phyloP scores from a whole-genome alignment of 73 alveolate genomes.

The Tetrahymena elliotti region DNA sequence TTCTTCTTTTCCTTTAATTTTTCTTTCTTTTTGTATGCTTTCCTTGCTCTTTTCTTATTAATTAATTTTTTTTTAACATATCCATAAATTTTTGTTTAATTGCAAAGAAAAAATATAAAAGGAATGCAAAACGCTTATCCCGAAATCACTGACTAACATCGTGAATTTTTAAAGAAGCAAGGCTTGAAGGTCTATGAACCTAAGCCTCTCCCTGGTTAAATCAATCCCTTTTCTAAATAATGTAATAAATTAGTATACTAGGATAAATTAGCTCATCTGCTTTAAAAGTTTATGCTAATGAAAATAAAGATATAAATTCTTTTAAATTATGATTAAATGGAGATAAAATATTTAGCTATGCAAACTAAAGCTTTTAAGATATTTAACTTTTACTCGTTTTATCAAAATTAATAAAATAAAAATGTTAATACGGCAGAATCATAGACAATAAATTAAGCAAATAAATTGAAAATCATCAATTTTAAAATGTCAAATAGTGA shows the following conservation, averaged over 20 bases:
- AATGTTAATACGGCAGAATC: not conserved
- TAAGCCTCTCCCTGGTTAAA: not conserved
- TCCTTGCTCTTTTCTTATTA: not conserved
- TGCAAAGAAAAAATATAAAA: not conserved
- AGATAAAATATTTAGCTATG: not conserved
- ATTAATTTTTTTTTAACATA: not conserved
- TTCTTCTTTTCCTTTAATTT: not conserved
- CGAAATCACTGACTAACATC: not conserved
- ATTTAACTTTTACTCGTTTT: not conserved
- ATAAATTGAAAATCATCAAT: not conserved
- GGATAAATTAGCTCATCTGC: not conserved
- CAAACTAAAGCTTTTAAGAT: not conserved
- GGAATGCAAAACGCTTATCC: not conserved
- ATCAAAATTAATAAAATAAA: too few relatives aligned
- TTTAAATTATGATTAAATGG: too few relatives aligned
- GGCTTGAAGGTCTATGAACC: not conserved
- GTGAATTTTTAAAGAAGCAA: not conserved
- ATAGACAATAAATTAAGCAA: not conserved
- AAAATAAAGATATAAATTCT: not conserved
- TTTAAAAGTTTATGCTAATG: not conserved
- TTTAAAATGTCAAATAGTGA: not conserved
- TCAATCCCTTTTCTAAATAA: not conserved
- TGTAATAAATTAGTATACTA: not conserved
- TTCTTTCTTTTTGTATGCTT: not conserved
- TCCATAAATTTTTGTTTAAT: not conserved